Evolutionary conservation across 768 basidiomycete genomes (phyloP).

Genomic region (Auriscalpium orientale): DNA sequence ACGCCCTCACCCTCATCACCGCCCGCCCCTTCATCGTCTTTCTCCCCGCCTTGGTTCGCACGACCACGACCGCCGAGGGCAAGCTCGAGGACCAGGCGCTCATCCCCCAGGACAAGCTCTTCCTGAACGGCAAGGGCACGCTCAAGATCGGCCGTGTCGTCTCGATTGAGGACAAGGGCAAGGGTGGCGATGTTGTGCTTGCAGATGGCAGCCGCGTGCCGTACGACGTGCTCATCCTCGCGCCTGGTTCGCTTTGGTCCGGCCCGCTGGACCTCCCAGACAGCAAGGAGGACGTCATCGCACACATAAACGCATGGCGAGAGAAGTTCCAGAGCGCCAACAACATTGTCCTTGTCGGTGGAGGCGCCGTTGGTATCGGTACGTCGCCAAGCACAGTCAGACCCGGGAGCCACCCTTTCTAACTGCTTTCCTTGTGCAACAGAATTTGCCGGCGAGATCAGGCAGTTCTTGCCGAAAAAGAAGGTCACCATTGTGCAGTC

Average conservation of each 20-base stretch:
- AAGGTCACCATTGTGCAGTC: slow-evolving; percentile 58
- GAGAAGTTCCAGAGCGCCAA: slow-evolving; percentile 20
- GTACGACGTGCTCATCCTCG: not conserved
- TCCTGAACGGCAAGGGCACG: not conserved
- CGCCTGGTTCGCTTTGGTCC: not conserved
- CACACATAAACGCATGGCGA: slow-evolving; percentile 20
- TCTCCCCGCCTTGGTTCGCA: not conserved
- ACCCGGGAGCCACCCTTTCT: not conserved
- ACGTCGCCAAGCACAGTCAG: slow-evolving; percentile 5
- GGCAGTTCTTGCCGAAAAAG: slow-evolving; percentile 31
- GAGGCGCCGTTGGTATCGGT: slow-evolving; percentile 35
- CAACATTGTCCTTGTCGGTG: slow-evolving; percentile 26
- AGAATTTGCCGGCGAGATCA: slow-evolving; percentile 38
- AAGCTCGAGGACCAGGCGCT: not conserved
- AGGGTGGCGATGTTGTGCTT: not conserved
- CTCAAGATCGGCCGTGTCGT: not conserved
- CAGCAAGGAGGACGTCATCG: slow-evolving; percentile 8
- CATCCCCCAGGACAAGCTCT: not conserved
- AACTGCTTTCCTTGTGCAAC: not conserved
- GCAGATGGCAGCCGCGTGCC: not conserved
- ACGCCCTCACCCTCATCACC: not conserved
- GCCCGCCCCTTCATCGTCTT: not conserved
- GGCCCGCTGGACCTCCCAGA: slow-evolving; percentile 30
- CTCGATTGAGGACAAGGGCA: not conserved
- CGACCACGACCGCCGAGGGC: not conserved